A percentile compares a stretch with the other conserved stretches of the same genome.
These are phyloP conservation scores for Delphinella strobiligena DNA, from an alignment of 2,329 filamentous ascomycete genomes.

Conservation along the genomic window DNA sequence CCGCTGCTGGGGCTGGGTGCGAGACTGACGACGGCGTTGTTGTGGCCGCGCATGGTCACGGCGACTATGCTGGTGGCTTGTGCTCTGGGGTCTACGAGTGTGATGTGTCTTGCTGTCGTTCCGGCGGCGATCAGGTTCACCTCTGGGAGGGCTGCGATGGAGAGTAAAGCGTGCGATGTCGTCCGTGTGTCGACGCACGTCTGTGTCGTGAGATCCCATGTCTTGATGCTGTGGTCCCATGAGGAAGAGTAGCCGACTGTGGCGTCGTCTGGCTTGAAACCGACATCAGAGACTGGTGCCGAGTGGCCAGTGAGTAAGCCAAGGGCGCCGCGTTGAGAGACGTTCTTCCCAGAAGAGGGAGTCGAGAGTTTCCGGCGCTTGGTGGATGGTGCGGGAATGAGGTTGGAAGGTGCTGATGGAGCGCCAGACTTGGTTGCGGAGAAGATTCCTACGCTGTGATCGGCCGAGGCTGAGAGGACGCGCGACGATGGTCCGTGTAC, in stretches of 20 bases:
- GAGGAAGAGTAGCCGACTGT: conserved; percentile 88
- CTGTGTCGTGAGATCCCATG: conserved; percentile 78
- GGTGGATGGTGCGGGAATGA: conserved; percentile 51
- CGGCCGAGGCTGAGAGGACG: conserved; percentile 74
- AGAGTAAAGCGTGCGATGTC: conserved; percentile 73
- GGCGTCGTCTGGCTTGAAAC: conserved; percentile 74
- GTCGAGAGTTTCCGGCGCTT: conserved; percentile 62
- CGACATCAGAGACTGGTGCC: conserved; percentile 61
- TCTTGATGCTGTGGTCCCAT: conserved; percentile 81
- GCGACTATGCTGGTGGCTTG: conserved; percentile 65
- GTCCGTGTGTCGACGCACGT: conserved; percentile 69
- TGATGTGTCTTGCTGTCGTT: conserved; percentile 76
- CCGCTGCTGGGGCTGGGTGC: conserved; percentile 53
- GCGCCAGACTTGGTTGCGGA: conserved; percentile 65
- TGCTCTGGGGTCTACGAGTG: conserved; percentile 79
- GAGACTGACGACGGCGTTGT: conserved; percentile 56
- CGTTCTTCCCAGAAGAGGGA: conserved; percentile 32
- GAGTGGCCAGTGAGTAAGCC: conserved; percentile 61
- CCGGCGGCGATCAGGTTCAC: conserved; percentile 58
- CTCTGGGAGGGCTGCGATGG: conserved; percentile 59
- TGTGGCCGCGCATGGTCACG: conserved; percentile 85
- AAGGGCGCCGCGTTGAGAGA: conserved; percentile 65
- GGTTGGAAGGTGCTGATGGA: conserved; percentile 57
- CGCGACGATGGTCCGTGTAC: conserved; percentile 62
- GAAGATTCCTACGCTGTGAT: conserved; percentile 82